phyloP scores from a whole-genome alignment of 2,329 filamentous ascomycete species.

The Curvularia eragrostidis region DNA sequence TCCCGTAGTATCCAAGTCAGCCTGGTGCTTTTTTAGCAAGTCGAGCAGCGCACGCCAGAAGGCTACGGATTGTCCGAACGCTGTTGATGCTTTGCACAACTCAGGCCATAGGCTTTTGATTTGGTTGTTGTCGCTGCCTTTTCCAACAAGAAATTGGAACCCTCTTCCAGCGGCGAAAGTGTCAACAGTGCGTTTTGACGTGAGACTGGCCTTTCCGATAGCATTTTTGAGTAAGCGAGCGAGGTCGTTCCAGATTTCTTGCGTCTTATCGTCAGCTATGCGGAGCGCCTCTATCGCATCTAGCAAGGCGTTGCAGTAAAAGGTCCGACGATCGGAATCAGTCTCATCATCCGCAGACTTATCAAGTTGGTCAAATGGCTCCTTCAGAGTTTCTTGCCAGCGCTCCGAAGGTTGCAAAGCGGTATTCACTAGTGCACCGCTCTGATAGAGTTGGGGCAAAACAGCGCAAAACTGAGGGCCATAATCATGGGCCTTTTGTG shows the following conservation, averaged over 20 bases:
- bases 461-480: conserved; percentile 39
- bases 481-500: conserved; percentile 50
- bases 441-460: conserved; percentile 39
- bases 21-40: conserved; percentile 70
- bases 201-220: conserved; percentile 12
- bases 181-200: conserved; percentile 18
- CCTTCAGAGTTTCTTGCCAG: conserved; percentile 61
- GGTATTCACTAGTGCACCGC: conserved; percentile 25
- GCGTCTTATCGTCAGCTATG: conserved; percentile 29
- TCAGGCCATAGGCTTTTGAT: conserved; percentile 64
- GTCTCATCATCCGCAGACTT: conserved; percentile 10
- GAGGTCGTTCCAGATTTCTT: conserved; percentile 31
- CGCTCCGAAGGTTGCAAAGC: conserved; percentile 32
- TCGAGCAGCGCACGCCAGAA: conserved; percentile 51
- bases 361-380: conserved; percentile 68
- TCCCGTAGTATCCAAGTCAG: conserved; percentile 58
- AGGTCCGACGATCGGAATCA: conserved; percentile 21
- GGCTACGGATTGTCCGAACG: conserved; percentile 63
- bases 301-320: conserved; percentile 43
- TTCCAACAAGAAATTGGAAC: conserved; percentile 72
- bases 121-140: conserved; percentile 62
- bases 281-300: conserved; percentile 32
- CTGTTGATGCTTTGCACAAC: conserved; percentile 69
- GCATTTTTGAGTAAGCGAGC: conserved; percentile 29
- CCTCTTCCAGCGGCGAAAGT: conserved; percentile 76